Evolutionary conservation across 768 basidiomycete genomes (phyloP), one percentile per base, ranked within the genome.

Genomic region (Termitomyces sp.): DNA sequence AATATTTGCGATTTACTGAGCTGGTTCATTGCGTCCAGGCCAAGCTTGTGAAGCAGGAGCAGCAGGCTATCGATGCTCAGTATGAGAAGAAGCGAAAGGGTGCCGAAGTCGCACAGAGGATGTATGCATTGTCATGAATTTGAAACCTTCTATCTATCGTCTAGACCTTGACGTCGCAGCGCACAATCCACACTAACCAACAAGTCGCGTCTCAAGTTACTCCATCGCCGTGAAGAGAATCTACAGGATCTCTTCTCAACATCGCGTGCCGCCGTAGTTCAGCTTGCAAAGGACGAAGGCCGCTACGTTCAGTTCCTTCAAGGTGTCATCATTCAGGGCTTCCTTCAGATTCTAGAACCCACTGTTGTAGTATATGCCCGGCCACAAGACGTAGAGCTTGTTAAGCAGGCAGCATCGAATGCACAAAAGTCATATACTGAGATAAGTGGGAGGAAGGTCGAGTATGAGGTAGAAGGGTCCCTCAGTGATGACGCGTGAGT

Each of bases 11-110:
- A 52, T 55, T 7, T 33, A 46, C 45, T 30, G 30, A 39, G 7
- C 20, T 49, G 18, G 22, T 41, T 22, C 16, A 30, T 31, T 33
- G 8, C 46, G 12, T 22, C 9, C 68, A 98, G 95, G 96, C 95
- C 52, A 97, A 93, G 75, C 88, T 98, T 59, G 96, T 99, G 30
- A 93, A 95, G 71, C 93, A 95, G 72, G 96, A 99, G 73, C 88
- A 94, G 60, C 87, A 91, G 62, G 87, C 94, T 15, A 97, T 99
- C 69, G 97, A 99, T 69, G 87, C 90, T 7, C 87, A 89, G 63
- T 94, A 87, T 69, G 96, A 98, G 75, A 96, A 97, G 86, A 98
- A 93, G 78, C 84, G 84, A 68, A 99, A 99, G 75, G 91, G 90
- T 58, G 89, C 86, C 13, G 93, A 98, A 70, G 88, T 93, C 18